Evolutionary conservation across 192 early-diverging fungal genomes (phyloP).

Genomic region (Mortierella alpina): DNA sequence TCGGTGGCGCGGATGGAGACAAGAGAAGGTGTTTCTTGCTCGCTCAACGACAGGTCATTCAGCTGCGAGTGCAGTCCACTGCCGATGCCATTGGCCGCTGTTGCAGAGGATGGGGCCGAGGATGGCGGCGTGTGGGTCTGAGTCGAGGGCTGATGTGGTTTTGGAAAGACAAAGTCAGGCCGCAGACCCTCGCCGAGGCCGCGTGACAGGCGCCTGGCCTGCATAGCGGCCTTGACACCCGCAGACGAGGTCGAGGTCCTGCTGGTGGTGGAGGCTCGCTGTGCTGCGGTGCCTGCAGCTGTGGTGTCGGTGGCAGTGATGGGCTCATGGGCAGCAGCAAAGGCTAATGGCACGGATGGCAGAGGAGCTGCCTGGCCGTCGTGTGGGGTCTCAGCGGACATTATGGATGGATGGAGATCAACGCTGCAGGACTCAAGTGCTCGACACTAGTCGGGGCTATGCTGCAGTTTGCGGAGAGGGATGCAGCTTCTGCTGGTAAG

Average conservation of each 20-base stretch:
- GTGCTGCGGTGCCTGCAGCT: background rate
- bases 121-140: constrained; percentile 7
- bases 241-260: constrained; percentile 6
- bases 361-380: constrained; percentile 1
- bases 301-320: constrained; percentile 1
- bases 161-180: constrained; percentile 53
- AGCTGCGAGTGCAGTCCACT: constrained; percentile 12
- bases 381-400: constrained; percentile 14
- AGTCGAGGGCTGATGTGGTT: constrained; percentile 11
- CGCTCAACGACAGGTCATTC: background rate
- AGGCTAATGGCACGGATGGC: constrained; percentile 10
- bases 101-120: constrained; percentile 3
- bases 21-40: background rate
- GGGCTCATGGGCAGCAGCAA: constrained; percentile 14
- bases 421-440: background rate
- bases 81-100: background rate
- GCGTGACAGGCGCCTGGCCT: constrained; percentile 39
- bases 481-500: background rate
- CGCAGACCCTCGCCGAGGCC: constrained; percentile 40
- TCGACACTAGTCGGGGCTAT: background rate
- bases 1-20: constrained; percentile 9
- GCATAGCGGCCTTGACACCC: constrained; percentile 41
- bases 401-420: background rate
- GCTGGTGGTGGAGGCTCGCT: background rate
- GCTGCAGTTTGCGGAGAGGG: background rate